Evolutionary conservation across 139 green algal species (phyloP).

Genomic region (Nannochloris sp.): DNA sequence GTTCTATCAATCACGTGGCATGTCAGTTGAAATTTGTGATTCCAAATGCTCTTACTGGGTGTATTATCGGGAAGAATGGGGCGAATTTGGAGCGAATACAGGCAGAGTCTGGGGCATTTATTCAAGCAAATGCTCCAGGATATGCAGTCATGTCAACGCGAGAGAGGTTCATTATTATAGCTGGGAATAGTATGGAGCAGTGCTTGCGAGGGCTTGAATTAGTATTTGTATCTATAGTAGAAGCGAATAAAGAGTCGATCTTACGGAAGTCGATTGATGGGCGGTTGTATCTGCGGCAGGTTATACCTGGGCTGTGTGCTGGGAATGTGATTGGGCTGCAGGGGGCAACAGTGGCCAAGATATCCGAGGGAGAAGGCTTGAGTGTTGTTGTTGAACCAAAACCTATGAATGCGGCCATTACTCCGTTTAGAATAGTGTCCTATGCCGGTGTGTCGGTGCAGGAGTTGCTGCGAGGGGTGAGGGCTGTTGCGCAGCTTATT

Average conservation of each 20-base stretch:
- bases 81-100: conserved; percentile 24
- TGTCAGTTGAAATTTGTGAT: conserved; percentile 28
- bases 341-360: conserved; percentile 15
- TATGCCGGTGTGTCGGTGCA: conserved; percentile 1
- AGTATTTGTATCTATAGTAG: conserved; percentile 11
- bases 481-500: conserved; percentile 12
- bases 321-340: conserved; percentile 25
- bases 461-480: conserved; percentile 7
- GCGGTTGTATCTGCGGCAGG: conserved; percentile 8
- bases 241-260: conserved; percentile 10
- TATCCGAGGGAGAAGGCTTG: background rate
- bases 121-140: conserved; percentile 22
- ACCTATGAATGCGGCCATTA: conserved; percentile 19
- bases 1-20: conserved; percentile 14
- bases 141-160: conserved; percentile 9
- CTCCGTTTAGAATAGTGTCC: conserved; percentile 26
- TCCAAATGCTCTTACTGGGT: conserved; percentile 16
- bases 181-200: conserved; percentile 8
- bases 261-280: background rate
- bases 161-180: conserved; percentile 33
- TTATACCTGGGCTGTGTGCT: conserved; percentile 24
- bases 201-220: conserved; percentile 3
- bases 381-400: conserved; percentile 19
- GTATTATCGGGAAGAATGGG: conserved; percentile 15
- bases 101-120: conserved; percentile 14